Evolutionary conservation across 1,139 yeast genomes (phyloP).

Genomic region (Saccharomycopsis hybrid): DNA sequence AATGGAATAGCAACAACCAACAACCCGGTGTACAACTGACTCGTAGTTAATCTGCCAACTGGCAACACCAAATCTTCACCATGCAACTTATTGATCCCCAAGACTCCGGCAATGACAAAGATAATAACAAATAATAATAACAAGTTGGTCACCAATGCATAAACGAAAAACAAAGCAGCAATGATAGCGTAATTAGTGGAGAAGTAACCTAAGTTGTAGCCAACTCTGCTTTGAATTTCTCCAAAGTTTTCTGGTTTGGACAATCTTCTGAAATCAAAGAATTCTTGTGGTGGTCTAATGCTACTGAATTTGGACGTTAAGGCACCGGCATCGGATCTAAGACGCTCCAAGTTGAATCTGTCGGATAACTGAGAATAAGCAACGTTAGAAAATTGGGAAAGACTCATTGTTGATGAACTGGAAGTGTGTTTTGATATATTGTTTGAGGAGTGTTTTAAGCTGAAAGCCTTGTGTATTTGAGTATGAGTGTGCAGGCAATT

Average conservation of each 20-base stretch:
- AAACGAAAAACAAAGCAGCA: constrained; percentile 60
- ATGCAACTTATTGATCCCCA: constrained; percentile 68
- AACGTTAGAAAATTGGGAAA: constrained; percentile 18
- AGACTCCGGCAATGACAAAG: constrained; percentile 62
- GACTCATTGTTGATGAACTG: constrained; percentile 1
- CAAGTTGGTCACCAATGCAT: constrained; percentile 76
- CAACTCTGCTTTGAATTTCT: constrained; percentile 82
- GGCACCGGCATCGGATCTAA: constrained; percentile 39
- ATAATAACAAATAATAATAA: constrained; percentile 76
- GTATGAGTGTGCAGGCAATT: neutral
- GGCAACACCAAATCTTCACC: constrained; percentile 79
- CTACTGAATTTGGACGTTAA: constrained; percentile 63
- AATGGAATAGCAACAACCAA: constrained; percentile 75
- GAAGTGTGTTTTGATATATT: neutral
- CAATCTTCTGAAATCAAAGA: constrained; percentile 82
- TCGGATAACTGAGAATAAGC: constrained; percentile 39
- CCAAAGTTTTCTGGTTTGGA: constrained; percentile 87
- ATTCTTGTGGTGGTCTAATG: constrained; percentile 85
- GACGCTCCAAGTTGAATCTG: constrained; percentile 45
- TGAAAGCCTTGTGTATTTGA: neutral
- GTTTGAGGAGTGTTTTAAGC: neutral
- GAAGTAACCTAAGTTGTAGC: constrained; percentile 80
- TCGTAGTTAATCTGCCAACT: constrained; percentile 60
- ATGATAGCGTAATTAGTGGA: constrained; percentile 81
- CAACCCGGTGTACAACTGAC: constrained; percentile 85